phyloP scores from a whole-genome alignment of 2,329 filamentous ascomycete species.

The Hypoxylon sp. region DNA sequence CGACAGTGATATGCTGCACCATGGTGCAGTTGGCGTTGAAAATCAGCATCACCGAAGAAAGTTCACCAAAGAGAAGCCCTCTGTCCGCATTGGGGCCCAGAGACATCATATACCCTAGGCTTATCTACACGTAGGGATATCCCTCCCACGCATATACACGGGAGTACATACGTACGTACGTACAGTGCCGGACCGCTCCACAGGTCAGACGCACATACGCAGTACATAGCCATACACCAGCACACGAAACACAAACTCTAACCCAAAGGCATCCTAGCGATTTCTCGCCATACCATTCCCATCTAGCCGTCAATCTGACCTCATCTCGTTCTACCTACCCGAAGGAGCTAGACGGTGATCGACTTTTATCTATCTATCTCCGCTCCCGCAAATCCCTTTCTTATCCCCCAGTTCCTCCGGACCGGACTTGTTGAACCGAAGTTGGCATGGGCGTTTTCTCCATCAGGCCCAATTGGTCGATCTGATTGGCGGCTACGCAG shows the following conservation, averaged over 20 bases:
- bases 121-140: slow-evolving; percentile 1
- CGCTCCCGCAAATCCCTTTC: too few relatives aligned
- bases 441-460: slow-evolving; percentile 14
- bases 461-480: slow-evolving; percentile 10
- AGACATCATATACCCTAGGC: slow-evolving; percentile 12
- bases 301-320: slow-evolving; percentile 29
- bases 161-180: too few relatives aligned
- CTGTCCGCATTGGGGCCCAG: neutral
- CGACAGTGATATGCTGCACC: too few relatives aligned
- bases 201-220: slow-evolving; percentile 5
- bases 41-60: neutral
- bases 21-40: neutral
- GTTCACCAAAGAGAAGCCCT: neutral
- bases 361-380: slow-evolving; percentile 22
- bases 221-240: too few relatives aligned
- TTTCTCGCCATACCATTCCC: too few relatives aligned
- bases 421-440: slow-evolving; percentile 17
- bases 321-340: slow-evolving; percentile 26
- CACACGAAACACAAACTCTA: slow-evolving; percentile 8
- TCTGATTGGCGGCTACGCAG: slow-evolving; percentile 20
- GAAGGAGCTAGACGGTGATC: slow-evolving; percentile 28
- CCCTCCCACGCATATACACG: too few relatives aligned
- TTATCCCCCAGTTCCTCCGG: slow-evolving; percentile 19
- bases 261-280: slow-evolving; percentile 9
- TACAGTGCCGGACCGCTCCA: slow-evolving; percentile 9